Evolutionary conservation across 768 basidiomycete species (phyloP), one percentile per base, ranked within the genome.

Genomic region (Ephemerocybe angulata): DNA sequence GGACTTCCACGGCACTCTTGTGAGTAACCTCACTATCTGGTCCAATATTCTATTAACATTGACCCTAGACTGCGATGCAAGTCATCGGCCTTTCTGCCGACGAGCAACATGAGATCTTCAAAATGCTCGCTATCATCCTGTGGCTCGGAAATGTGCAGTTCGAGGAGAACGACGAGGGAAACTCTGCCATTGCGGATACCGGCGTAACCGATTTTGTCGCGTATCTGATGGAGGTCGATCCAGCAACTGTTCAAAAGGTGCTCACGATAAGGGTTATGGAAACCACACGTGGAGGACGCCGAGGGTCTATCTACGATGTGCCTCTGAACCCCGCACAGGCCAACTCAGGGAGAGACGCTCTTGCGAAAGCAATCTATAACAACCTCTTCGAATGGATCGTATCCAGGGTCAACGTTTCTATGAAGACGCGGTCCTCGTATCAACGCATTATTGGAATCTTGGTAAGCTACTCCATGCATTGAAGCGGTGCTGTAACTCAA

Each of bases 331-430:
- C 90, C 10, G 80, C 95, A 5, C 97, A 99, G 68, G 97, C 97
- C 2, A 73, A 73, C 0, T 82, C 95, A 1, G 94, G 92, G 21
- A 76, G 95, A 54, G 93, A 98, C 71, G 97, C 97, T 1, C 75
- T 99, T 35, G 77, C 96, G 3, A 96, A 98, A 69, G 96, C 94
- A 15, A 86, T 99, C 60, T 99, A 99, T 72, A 98, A 95, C 74
- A 98, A 98, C 69, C 75, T 98, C 3, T 98, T 99, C 67, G 96
- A 99, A 66, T 99, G 97, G 97, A 98, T 99, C 62, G 97, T 99
- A 40, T 90, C 91, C 15, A 85, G 93, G 57, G 83, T 99, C 67
- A 99, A 99, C 67, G 75, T 92, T 17, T 98, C 96, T 4, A 97
- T 99, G 95, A 95, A 93, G 70, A 82, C 94, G 4, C 83, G 92